Percentiles rank a stretch among this genome's conserved stretches.
Evolutionary conservation across 1,139 yeast species (phyloP).

Genomic region (Candida albicans): DNA sequence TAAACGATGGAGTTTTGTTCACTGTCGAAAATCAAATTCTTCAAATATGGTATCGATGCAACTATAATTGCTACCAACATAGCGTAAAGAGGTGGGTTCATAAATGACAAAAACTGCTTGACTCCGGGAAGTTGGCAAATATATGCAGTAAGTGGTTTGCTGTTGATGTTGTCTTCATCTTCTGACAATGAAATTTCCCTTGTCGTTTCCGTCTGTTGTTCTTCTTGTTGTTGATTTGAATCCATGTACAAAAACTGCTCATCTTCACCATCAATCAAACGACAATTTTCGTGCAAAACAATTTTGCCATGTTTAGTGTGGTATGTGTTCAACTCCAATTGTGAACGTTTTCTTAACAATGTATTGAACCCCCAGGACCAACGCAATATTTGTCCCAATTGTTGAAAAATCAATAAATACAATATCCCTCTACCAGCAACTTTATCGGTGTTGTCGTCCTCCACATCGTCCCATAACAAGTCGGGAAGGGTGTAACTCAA

Average conservation of each 20-base stretch:
- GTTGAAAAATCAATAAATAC: slow-evolving; percentile 77
- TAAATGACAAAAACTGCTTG: slow-evolving; percentile 43
- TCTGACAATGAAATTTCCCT: slow-evolving; percentile 11
- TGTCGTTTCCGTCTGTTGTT: slow-evolving; percentile 15
- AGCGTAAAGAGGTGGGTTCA: slow-evolving; percentile 96
- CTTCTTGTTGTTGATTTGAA: neutral
- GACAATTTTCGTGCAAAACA: slow-evolving; percentile 12
- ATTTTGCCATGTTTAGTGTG: slow-evolving; percentile 16
- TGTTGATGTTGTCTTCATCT: slow-evolving; percentile 5
- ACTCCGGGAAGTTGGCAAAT: slow-evolving; percentile 16
- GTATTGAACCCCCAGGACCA: slow-evolving; percentile 95
- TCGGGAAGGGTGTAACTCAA: slow-evolving; percentile 73
- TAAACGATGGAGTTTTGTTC: slow-evolving; percentile 53
- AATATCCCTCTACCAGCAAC: slow-evolving; percentile 81
- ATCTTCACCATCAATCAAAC: slow-evolving; percentile 8
- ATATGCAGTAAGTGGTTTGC: neutral
- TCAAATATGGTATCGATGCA: slow-evolving; percentile 75
- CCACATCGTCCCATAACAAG: slow-evolving; percentile 71
- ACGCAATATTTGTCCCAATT: slow-evolving; percentile 76
- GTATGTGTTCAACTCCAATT: slow-evolving; percentile 39
- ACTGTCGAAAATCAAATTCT: slow-evolving; percentile 60
- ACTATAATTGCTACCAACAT: slow-evolving; percentile 82
- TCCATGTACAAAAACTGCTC: slow-evolving; percentile 12
- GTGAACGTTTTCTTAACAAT: slow-evolving; percentile 54
- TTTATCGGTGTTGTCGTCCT: slow-evolving; percentile 63